Conservation (phyloP, 768 basidiomycete genomes). For the button mushroom (Agaricus bisporus) region DNA sequence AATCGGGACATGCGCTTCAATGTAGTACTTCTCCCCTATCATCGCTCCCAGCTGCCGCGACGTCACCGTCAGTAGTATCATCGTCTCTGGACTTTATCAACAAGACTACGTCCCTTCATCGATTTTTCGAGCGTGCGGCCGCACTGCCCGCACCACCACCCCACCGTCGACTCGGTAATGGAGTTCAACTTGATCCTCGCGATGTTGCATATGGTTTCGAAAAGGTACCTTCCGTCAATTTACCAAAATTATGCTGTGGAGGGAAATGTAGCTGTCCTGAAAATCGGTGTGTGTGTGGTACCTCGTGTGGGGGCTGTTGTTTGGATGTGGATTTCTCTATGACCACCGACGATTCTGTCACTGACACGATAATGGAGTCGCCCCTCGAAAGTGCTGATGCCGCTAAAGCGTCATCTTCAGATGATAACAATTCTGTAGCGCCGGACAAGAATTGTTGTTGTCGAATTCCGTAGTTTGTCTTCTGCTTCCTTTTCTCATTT, state of each 20-base stretch:
- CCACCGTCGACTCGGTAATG: constrained; percentile 30
- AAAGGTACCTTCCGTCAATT: constrained; percentile 25
- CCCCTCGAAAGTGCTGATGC: not conserved
- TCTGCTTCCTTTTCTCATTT: not conserved
- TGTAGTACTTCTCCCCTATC: constrained; percentile 11
- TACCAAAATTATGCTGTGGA: constrained; percentile 67
- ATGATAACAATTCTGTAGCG: not conserved
- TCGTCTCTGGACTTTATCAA: constrained; percentile 6
- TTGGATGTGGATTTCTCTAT: constrained; percentile 16
- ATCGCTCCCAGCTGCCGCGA: constrained; percentile 7
- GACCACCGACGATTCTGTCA: not conserved
- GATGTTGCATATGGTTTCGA: constrained; percentile 21
- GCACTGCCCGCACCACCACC: constrained; percentile 55
- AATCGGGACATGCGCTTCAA: constrained; percentile 38
- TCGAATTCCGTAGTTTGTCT: not conserved
- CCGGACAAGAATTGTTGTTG: not conserved
- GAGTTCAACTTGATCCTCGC: constrained; percentile 42
- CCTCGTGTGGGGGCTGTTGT: constrained; percentile 51
- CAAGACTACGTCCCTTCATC: constrained; percentile 33
- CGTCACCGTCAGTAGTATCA: not conserved
- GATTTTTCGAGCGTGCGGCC: constrained; percentile 65
- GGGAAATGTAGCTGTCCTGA: constrained; percentile 54
- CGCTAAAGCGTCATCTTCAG: not conserved
- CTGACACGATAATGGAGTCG: not conserved
- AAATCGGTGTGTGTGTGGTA: constrained; percentile 50